Percentiles rank a stretch among this genome's conserved stretches.
These are phyloP conservation scores for Ascosphaera apis DNA, from an alignment of 2,329 filamentous ascomycete genomes.

Conservation along the genomic window DNA sequence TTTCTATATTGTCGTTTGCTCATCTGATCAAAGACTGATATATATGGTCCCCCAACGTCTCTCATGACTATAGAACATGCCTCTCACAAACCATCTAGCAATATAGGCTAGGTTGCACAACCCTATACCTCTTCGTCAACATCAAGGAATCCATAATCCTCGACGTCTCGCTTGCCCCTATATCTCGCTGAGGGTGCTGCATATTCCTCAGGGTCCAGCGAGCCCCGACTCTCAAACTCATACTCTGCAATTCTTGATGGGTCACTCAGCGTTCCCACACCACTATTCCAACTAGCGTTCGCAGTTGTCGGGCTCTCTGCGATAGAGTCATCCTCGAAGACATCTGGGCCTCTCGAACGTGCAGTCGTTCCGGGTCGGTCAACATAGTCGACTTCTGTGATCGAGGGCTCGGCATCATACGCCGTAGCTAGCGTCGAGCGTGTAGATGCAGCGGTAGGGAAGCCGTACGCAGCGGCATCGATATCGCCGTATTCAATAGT, in stretches of 20 bases:
- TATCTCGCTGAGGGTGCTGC: slow-evolving; percentile 7
- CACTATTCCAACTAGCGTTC: slow-evolving; percentile 28
- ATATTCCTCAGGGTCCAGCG: slow-evolving; percentile 10
- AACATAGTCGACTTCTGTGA: no score
- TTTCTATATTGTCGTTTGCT: no score
- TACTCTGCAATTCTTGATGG: slow-evolving; percentile 27
- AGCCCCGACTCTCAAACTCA: slow-evolving; percentile 12
- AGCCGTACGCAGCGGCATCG: slow-evolving; percentile 8
- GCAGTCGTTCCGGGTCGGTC: slow-evolving; percentile 30
- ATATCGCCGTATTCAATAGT: slow-evolving; percentile 8
- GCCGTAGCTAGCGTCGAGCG: slow-evolving; percentile 16
- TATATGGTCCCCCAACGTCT: no score
- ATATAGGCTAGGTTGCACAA: no score
- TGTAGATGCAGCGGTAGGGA: slow-evolving; percentile 15
- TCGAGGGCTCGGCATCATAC: slow-evolving; percentile 7
- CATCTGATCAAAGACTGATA: no score
- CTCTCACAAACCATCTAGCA: no score
- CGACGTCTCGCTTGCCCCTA: no score
- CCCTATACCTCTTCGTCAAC: neutral
- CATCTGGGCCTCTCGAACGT: slow-evolving; percentile 15
- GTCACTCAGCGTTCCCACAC: slow-evolving; percentile 32
- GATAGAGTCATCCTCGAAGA: slow-evolving; percentile 16
- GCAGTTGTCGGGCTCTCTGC: slow-evolving; percentile 7
- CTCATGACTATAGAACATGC: no score
- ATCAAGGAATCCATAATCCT: no score